Evolutionary conservation across 495 filamentous ascomycete species (phyloP).

Genomic region (Annulohypoxylon stygium): DNA sequence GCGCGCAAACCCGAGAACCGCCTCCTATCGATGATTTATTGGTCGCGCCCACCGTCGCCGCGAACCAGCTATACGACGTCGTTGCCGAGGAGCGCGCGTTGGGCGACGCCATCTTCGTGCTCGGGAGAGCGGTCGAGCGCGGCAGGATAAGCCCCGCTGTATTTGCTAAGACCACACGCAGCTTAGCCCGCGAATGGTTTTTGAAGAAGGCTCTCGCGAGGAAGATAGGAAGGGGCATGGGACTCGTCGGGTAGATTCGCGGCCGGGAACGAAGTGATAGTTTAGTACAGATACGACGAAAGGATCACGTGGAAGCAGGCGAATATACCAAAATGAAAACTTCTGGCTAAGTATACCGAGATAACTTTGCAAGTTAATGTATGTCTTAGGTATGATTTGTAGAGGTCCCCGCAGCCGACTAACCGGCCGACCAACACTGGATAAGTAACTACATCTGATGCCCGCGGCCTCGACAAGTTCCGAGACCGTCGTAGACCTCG

Average conservation of each 20-base stretch:
- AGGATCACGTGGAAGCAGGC: neutral
- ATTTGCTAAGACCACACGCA: constrained; percentile 86
- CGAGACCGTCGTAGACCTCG: too few relatives aligned
- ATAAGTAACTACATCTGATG: constrained; percentile 19
- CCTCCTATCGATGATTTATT: constrained; percentile 85
- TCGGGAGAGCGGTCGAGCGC: constrained; percentile 83
- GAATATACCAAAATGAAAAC: neutral
- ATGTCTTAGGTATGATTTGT: constrained; percentile 47
- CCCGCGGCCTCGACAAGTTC: neutral
- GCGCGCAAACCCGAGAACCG: constrained; percentile 47
- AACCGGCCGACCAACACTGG: constrained; percentile 14
- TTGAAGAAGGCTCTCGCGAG: constrained; percentile 87
- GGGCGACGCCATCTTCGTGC: constrained; percentile 85
- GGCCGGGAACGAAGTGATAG: too few relatives aligned
- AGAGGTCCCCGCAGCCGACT: constrained; percentile 20
- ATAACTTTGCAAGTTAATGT: constrained; percentile 43
- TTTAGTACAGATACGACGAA: too few relatives aligned
- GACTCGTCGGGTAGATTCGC: constrained; percentile 52
- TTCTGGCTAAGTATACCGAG: neutral
- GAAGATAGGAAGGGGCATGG: constrained; percentile 92
- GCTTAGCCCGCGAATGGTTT: constrained; percentile 88
- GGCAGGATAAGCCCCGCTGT: constrained; percentile 83
- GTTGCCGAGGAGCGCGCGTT: constrained; percentile 88
- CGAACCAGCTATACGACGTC: constrained; percentile 88
- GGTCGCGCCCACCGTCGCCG: constrained; percentile 93